These are phyloP conservation scores for Colletotrichum sp. DNA, from an alignment of 2,329 filamentous ascomycete genomes.

Conservation along the genomic window DNA sequence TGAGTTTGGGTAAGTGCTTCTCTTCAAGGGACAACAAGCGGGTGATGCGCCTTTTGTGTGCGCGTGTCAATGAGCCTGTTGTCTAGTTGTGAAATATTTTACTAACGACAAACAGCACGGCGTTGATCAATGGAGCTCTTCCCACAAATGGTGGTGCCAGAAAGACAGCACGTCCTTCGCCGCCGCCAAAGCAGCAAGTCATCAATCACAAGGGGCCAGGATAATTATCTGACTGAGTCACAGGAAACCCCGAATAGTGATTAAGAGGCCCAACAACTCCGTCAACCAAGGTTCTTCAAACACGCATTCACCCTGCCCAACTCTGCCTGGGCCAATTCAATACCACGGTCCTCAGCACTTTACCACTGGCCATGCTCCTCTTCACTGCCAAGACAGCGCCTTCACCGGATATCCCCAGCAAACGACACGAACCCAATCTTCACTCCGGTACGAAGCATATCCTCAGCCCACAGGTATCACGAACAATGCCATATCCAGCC, in stretches of 20 bases:
- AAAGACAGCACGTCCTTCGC: neutral
- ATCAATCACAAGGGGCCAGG: neutral
- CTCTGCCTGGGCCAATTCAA: neutral
- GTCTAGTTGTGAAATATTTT: neutral
- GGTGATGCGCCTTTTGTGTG: neutral
- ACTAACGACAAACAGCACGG: neutral
- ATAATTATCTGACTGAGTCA: neutral
- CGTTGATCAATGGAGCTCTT: neutral
- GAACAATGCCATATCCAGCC: neutral
- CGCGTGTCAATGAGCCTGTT: neutral
- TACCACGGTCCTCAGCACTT: neutral
- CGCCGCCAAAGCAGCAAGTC: neutral
- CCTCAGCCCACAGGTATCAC: neutral
- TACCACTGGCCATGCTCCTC: neutral
- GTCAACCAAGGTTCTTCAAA: neutral
- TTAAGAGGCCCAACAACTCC: neutral
- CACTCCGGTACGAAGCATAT: neutral
- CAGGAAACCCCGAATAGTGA: neutral
- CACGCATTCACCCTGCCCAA: neutral
- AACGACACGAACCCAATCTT: neutral
- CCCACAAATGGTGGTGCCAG: neutral
- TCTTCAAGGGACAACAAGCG: neutral
- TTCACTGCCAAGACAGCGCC: neutral
- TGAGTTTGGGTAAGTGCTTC: conserved; percentile 37
- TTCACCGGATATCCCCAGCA: neutral